These are phyloP conservation scores for Clarireedia homoeocarpa DNA, from an alignment of 2,329 filamentous ascomycete species.

Conservation along the genomic window DNA sequence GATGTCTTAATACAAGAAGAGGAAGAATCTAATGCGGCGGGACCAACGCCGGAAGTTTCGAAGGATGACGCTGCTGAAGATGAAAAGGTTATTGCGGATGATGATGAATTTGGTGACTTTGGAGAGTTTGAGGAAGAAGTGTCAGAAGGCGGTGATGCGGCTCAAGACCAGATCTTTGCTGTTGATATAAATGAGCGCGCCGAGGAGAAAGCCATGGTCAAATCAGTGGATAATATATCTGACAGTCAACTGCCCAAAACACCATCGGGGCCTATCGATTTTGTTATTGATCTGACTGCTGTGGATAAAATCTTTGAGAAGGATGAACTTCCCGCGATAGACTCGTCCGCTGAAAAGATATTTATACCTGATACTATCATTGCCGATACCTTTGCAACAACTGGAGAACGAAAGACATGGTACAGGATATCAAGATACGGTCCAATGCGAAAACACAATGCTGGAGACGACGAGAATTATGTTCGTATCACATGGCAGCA, in stretches of 20 bases:
- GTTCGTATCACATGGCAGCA: constrained; percentile 48
- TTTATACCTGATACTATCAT: constrained; percentile 25
- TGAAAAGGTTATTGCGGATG: constrained; percentile 7
- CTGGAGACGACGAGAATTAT: constrained; percentile 52
- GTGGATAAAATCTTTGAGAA: constrained; percentile 24
- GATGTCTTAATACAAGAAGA: constrained; percentile 20
- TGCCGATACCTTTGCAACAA: constrained; percentile 43
- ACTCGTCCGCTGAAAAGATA: constrained; percentile 18
- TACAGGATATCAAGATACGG: constrained; percentile 56
- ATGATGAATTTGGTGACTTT: constrained; percentile 33
- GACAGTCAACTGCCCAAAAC: neutral
- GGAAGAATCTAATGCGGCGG: neutral
- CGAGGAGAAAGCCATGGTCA: neutral
- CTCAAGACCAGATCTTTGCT: constrained; percentile 8
- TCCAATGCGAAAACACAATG: constrained; percentile 48
- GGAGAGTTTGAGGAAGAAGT: constrained; percentile 32
- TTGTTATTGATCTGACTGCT: constrained; percentile 18
- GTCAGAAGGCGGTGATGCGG: constrained; percentile 16
- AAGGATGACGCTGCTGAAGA: neutral
- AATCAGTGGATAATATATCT: neutral
- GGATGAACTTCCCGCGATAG: constrained; percentile 11
- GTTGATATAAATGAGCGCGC: neutral
- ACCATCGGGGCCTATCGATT: constrained; percentile 19
- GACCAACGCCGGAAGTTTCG: neutral
- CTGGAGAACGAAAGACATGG: constrained; percentile 55